A percentile compares a stretch with the other conserved stretches of the same genome.
Evolutionary conservation across 2,329 filamentous ascomycete species (phyloP).

Genomic region (Fusarium kyushuense): DNA sequence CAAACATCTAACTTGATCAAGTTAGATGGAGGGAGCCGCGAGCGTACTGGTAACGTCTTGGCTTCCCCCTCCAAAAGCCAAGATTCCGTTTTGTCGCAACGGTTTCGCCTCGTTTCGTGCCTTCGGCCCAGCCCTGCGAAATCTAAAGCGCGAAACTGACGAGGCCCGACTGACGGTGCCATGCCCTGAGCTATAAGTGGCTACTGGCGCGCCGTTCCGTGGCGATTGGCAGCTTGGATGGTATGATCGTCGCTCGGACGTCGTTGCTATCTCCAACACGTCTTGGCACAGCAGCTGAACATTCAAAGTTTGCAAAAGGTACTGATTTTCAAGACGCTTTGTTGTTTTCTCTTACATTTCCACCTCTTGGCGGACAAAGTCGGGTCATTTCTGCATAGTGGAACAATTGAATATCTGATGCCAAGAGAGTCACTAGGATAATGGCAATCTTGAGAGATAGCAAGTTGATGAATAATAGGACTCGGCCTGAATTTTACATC

Average conservation of each 20-base stretch:
- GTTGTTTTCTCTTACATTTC: background rate
- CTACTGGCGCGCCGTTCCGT: slow-evolving; percentile 26
- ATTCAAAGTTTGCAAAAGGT: background rate
- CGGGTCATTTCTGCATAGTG: background rate
- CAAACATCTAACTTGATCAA: slow-evolving; percentile 19
- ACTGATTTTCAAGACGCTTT: background rate
- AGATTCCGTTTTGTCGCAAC: slow-evolving; percentile 10
- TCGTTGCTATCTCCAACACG: slow-evolving; percentile 10
- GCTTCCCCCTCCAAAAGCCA: background rate
- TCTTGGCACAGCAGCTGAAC: slow-evolving; percentile 4
- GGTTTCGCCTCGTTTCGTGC: slow-evolving; percentile 5
- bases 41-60: slow-evolving; percentile 1
- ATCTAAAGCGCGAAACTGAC: background rate
- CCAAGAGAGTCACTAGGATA: background rate
- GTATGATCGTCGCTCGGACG: slow-evolving; percentile 6
- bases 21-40: slow-evolving; percentile 9
- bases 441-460: background rate
- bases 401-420: background rate
- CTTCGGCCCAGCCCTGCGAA: slow-evolving; percentile 12
- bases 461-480: background rate
- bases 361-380: background rate
- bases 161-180: background rate
- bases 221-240: slow-evolving; percentile 13
- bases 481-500: background rate
- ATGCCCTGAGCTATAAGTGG: slow-evolving; percentile 5